A percentile compares a stretch with the other conserved stretches of the same genome.
Conservation (phyloP, 1,284 basidiomycete genomes). For the Pseudozyma hubeiensis region DNA sequence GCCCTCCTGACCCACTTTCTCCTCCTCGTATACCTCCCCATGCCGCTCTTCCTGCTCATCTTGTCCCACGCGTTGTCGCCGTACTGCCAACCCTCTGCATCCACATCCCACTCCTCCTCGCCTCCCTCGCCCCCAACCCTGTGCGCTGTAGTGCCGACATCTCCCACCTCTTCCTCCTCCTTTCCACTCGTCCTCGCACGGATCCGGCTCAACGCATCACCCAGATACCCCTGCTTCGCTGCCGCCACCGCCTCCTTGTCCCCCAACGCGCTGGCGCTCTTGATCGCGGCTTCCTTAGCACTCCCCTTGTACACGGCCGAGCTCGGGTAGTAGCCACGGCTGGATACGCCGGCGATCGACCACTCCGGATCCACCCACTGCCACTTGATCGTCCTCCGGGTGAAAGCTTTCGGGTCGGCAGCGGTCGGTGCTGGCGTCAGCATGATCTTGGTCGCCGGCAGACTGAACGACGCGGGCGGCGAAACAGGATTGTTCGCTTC, state of each 20-base stretch:
- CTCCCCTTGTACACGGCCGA: conserved; percentile 32
- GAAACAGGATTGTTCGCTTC: conserved; percentile 67
- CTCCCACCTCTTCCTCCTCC: conserved; percentile 13
- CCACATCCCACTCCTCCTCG: conserved; percentile 72
- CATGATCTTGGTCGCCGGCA: conserved; percentile 69
- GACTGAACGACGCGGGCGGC: conserved; percentile 74
- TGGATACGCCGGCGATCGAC: conserved; percentile 66
- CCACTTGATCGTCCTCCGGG: conserved; percentile 68
- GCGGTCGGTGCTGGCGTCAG: conserved; percentile 60
- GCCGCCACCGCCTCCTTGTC: conserved; percentile 36
- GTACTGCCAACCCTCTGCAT: conserved; percentile 91
- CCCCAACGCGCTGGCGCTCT: conserved; percentile 17
- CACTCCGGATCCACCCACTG: conserved; percentile 71
- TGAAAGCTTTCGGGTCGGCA: conserved; percentile 55
- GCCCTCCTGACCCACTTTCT: conserved; percentile 70
- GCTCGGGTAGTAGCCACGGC: conserved; percentile 20
- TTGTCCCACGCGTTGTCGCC: conserved; percentile 96
- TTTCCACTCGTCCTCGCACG: conserved; percentile 16
- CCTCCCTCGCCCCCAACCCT: conserved; percentile 1
- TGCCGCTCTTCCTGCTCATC: conserved; percentile 79
- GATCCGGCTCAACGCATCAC: conserved; percentile 44
- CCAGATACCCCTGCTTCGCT: conserved; percentile 47
- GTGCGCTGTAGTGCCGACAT: conserved; percentile 32
- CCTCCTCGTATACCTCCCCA: conserved; percentile 75
- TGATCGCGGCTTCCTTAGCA: conserved; percentile 46